Percentiles rank a stretch among this genome's conserved stretches.
Conservation (phyloP, 805 yeast genomes). For the Yarrowia hollandica region DNA sequence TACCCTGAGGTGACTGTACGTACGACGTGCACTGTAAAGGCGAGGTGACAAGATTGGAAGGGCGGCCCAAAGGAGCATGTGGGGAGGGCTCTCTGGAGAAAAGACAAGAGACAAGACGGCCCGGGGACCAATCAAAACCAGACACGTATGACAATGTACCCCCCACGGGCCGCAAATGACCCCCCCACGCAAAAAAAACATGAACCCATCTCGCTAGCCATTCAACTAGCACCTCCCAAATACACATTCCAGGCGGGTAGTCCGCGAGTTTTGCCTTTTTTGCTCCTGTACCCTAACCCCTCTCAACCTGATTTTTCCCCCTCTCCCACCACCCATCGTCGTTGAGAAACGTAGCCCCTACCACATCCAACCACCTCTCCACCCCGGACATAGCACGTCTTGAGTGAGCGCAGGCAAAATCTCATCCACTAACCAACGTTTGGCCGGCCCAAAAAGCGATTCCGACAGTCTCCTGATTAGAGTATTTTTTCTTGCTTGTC, state of each 20-base stretch:
- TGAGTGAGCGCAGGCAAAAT: background rate
- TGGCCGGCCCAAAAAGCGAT: constrained; percentile 22
- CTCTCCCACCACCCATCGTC: constrained; percentile 28
- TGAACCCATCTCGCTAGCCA: no score
- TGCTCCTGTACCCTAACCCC: constrained; percentile 27
- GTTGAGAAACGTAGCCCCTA: constrained; percentile 29
- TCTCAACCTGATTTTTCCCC: constrained; percentile 26
- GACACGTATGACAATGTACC: no score
- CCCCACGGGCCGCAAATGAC: no score
- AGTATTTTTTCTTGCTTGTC: background rate
- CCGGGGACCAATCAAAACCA: no score
- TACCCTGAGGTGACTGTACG: background rate
- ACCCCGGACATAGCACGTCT: background rate
- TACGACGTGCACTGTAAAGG: background rate
- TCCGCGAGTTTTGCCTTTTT: constrained; percentile 19
- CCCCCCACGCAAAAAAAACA: no score
- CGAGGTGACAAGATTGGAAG: background rate
- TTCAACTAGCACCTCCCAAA: background rate
- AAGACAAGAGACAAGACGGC: no score
- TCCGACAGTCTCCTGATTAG: background rate
- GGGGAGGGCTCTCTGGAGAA: background rate
- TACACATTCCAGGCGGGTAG: constrained; percentile 20
- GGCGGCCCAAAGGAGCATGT: no score
- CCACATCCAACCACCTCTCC: constrained; percentile 5
- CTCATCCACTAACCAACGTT: background rate